Evolutionary conservation across 139 green algal genomes (phyloP).

Genomic region (Limnomonas spitsbergensis): DNA sequence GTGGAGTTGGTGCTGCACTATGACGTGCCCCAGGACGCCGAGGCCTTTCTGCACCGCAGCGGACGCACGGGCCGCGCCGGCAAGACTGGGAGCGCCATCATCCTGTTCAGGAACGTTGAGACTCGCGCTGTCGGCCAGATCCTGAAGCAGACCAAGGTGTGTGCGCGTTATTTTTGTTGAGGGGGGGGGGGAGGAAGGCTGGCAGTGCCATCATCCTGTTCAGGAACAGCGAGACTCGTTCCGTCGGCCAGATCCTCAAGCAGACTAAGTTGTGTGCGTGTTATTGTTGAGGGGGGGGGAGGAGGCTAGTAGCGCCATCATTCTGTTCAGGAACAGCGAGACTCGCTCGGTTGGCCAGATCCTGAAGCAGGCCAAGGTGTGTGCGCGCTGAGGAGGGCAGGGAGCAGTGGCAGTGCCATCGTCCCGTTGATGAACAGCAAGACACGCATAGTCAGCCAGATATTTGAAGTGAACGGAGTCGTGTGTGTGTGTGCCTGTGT

Average conservation of each 20-base stretch:
- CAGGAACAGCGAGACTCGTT: conserved; percentile 41
- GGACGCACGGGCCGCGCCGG: conserved; percentile 85
- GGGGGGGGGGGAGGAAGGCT: conserved; percentile 33
- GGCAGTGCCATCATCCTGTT: conserved; percentile 88
- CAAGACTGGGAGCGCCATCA: conserved; percentile 80
- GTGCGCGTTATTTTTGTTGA: background rate
- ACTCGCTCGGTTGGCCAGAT: conserved; percentile 59
- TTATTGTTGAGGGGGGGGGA: too few relatives aligned
- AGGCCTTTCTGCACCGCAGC: conserved; percentile 94
- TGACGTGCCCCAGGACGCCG: conserved; percentile 80
- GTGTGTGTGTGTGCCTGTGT: background rate
- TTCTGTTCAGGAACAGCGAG: conserved; percentile 72
- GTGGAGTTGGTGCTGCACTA: conserved; percentile 88
- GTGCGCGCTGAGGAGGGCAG: too few relatives aligned
- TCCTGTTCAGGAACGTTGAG: conserved; percentile 69
- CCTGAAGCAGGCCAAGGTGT: background rate
- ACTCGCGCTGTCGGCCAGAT: conserved; percentile 59
- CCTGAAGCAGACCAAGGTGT: background rate
- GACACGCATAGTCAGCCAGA: conserved; percentile 50
- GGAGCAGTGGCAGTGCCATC: conserved; percentile 79
- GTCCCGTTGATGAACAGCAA: conserved; percentile 71
- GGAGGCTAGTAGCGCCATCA: conserved; percentile 81
- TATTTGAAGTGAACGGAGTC: conserved; percentile 28
- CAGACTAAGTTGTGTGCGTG: background rate
- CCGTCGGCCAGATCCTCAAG: conserved; percentile 56